Evolutionary conservation across 192 early-diverging fungal species (phyloP).

Genomic region (Mortierella hygrophila): DNA sequence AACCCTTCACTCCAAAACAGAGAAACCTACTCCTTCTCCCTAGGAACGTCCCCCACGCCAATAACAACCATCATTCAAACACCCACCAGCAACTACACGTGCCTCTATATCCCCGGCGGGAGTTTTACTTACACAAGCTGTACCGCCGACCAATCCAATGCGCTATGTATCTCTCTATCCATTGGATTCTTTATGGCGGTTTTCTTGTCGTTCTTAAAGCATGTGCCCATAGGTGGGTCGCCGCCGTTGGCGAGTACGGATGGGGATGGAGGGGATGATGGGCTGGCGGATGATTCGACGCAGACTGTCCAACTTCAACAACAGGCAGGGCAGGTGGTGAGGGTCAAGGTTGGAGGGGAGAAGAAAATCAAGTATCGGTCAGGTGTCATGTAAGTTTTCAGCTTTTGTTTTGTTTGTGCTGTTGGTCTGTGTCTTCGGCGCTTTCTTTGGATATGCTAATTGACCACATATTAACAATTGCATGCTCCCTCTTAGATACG

Average conservation of each 20-base stretch:
- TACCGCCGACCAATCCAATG: conserved; percentile 30
- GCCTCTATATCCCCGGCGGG: conserved; percentile 23
- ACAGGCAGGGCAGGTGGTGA: not conserved
- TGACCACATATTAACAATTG: not conserved
- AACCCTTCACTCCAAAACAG: not conserved
- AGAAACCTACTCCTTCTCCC: conserved; percentile 53
- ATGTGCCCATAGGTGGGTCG: conserved; percentile 30
- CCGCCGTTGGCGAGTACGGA: conserved; percentile 27
- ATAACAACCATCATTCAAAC: conserved; percentile 38
- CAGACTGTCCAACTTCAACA: not conserved
- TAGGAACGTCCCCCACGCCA: conserved; percentile 29
- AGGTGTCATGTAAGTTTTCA: conserved; percentile 28
- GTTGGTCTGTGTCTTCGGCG: not conserved
- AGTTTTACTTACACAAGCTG: conserved; percentile 31
- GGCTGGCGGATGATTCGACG: not conserved
- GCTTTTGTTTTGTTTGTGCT: not conserved
- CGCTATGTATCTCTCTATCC: conserved; percentile 23
- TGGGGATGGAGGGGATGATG: not conserved
- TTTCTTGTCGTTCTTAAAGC: conserved; percentile 49
- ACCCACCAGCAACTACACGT: conserved; percentile 30
- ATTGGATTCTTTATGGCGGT: conserved; percentile 51
- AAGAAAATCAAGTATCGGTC: conserved; percentile 23
- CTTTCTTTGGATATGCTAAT: not conserved
- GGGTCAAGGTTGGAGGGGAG: not conserved
- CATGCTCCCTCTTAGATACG: conserved; percentile 15